Evolutionary conservation across 1,284 basidiomycete species (phyloP).

Genomic region (Sporisorium exsertum): DNA sequence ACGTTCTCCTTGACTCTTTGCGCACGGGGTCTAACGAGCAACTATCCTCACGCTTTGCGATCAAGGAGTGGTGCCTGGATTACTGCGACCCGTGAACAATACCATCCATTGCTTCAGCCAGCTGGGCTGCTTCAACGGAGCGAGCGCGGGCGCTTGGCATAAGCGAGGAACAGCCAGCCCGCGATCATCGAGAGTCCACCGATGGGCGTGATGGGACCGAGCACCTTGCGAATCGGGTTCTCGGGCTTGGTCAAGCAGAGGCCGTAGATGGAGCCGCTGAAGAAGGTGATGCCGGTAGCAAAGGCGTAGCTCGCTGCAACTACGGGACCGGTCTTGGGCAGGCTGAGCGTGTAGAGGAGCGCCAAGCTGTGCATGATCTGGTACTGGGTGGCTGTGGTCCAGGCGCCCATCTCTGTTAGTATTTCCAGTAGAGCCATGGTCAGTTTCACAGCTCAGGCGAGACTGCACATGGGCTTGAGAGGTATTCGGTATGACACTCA

Average conservation of each 20-base stretch:
- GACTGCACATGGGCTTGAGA: not conserved
- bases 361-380: conserved; percentile 65
- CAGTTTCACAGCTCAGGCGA: not conserved
- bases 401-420: conserved; percentile 52
- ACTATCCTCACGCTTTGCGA: not conserved
- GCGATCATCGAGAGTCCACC: conserved; percentile 64
- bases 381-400: conserved; percentile 65
- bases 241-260: conserved; percentile 61
- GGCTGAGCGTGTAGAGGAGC: conserved; percentile 54
- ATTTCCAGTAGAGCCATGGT: not conserved
- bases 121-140: conserved; percentile 13
- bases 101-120: not conserved
- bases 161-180: conserved; percentile 63
- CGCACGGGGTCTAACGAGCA: not conserved
- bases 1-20: not conserved
- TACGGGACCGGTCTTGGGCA: conserved; percentile 41
- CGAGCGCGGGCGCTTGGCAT: conserved; percentile 50
- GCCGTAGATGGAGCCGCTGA: conserved; percentile 66
- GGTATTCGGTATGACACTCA: conserved; percentile 16
- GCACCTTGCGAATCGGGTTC: conserved; percentile 55
- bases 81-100: too few relatives aligned
- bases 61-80: conserved; percentile 1
- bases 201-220: conserved; percentile 63
- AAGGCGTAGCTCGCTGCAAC: conserved; percentile 57
- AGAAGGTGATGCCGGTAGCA: conserved; percentile 64